A percentile compares a stretch with the other conserved stretches of the same genome.
phyloP scores from a whole-genome alignment of 2,329 filamentous ascomycete genomes.

The Phialophora verrucosa region DNA sequence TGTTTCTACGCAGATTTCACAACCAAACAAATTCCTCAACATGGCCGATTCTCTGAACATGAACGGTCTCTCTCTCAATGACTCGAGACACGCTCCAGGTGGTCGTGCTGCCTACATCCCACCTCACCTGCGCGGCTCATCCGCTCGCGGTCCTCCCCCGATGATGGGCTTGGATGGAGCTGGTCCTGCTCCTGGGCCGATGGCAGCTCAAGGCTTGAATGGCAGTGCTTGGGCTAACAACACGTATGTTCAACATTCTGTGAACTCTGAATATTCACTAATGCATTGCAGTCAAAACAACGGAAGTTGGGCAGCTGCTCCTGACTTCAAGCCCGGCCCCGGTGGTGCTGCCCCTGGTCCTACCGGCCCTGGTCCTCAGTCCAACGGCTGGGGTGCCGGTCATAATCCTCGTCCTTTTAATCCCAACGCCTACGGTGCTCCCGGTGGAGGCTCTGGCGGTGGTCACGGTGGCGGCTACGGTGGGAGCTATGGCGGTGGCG shows the following conservation, averaged over 20 bases:
- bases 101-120: slow-evolving; percentile 68
- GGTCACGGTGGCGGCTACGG: slow-evolving; percentile 44
- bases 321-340: slow-evolving; percentile 58
- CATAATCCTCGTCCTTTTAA: slow-evolving; percentile 58
- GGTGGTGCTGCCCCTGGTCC: slow-evolving; percentile 35
- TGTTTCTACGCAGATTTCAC: slow-evolving; percentile 16
- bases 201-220: slow-evolving; percentile 41
- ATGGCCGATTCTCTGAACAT: slow-evolving; percentile 65
- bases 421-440: slow-evolving; percentile 66
- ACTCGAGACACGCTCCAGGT: slow-evolving; percentile 63
- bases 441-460: slow-evolving; percentile 58
- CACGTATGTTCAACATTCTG: slow-evolving; percentile 25
- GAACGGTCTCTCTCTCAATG: slow-evolving; percentile 63
- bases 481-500: slow-evolving; percentile 55
- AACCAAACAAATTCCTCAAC: slow-evolving; percentile 23
- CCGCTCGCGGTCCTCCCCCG: slow-evolving; percentile 43
- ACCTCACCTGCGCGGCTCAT: slow-evolving; percentile 63
- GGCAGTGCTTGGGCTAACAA: slow-evolving; percentile 46
- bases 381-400: slow-evolving; percentile 41
- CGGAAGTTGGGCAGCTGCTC: slow-evolving; percentile 61
- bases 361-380: slow-evolving; percentile 24
- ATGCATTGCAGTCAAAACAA: slow-evolving; percentile 23
- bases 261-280: slow-evolving; percentile 7
- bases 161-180: slow-evolving; percentile 45
- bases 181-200: slow-evolving; percentile 40